These are phyloP conservation scores for Daedaleopsis sinensis DNA, from an alignment of 768 basidiomycete species.

Conservation along the genomic window DNA sequence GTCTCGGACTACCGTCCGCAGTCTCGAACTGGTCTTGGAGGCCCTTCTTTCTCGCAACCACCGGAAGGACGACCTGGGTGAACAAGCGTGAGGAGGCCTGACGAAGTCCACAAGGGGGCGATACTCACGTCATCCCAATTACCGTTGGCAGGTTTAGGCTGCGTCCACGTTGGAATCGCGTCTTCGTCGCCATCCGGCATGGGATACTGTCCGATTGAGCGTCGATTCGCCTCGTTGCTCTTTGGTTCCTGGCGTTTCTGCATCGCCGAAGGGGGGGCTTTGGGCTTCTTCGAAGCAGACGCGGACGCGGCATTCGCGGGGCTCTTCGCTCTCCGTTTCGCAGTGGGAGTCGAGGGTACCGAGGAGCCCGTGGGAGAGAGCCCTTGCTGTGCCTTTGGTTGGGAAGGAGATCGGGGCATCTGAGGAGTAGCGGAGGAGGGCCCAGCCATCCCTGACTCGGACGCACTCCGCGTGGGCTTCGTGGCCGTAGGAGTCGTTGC, in stretches of 20 bases:
- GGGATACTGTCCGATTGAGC: constrained; percentile 72
- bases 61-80: constrained; percentile 76
- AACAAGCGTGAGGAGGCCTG: constrained; percentile 11
- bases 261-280: constrained; percentile 35
- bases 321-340: constrained; percentile 50
- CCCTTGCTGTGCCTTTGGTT: constrained; percentile 13
- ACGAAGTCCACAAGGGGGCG: constrained; percentile 7
- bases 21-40: constrained; percentile 70
- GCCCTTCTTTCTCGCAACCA: constrained; percentile 83
- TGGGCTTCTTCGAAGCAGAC: constrained; percentile 44
- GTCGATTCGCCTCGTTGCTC: constrained; percentile 50
- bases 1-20: constrained; percentile 68
- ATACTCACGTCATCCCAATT: constrained; percentile 83
- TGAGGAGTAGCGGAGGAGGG: constrained; percentile 20
- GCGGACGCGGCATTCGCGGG: constrained; percentile 44
- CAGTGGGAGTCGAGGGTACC: constrained; percentile 22
- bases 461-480: constrained; percentile 36
- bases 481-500: constrained; percentile 47
- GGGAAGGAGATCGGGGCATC: constrained; percentile 24
- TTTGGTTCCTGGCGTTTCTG: constrained; percentile 36
- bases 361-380: constrained; percentile 12
- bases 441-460: constrained; percentile 34
- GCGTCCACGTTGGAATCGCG: constrained; percentile 84
- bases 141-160: constrained; percentile 64
- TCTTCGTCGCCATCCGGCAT: constrained; percentile 59